phyloP scores from a whole-genome alignment of 139 green algal species.

The Chlamydomonas applanata region DNA sequence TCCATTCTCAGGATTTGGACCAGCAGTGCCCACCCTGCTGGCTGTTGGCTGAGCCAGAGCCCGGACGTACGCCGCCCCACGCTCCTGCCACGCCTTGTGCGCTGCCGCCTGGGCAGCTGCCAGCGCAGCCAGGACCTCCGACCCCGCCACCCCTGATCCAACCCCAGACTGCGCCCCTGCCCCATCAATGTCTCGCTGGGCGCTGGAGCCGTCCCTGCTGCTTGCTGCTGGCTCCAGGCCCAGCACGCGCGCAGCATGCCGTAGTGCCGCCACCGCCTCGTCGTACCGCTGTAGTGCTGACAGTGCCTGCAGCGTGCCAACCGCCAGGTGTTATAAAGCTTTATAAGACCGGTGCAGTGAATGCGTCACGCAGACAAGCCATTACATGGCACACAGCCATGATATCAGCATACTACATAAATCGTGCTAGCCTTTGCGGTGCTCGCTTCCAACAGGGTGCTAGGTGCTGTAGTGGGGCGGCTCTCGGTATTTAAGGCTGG shows the following conservation, averaged over 20 bases:
- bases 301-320: neutral
- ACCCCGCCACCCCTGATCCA: neutral
- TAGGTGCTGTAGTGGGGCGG: too few relatives aligned
- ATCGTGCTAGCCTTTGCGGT: too few relatives aligned
- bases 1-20: too few relatives aligned
- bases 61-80: too few relatives aligned
- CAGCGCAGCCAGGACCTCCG: neutral
- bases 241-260: neutral
- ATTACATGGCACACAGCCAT: neutral
- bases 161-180: too few relatives aligned
- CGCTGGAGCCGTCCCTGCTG: neutral
- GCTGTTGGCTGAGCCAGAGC: too few relatives aligned
- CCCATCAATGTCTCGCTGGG: neutral
- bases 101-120: conserved; percentile 2
- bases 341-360: neutral
- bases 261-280: neutral
- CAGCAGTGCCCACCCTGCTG: too few relatives aligned
- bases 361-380: neutral
- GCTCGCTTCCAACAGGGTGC: too few relatives aligned
- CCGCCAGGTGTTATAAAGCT: neutral
- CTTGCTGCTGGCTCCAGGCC: neutral
- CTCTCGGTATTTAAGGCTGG: too few relatives aligned
- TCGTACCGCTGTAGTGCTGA: neutral
- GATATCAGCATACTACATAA: too few relatives aligned
- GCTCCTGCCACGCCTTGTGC: neutral